A percentile compares a stretch with the other conserved stretches of the same genome.
Evolutionary conservation across 441 rosid species (phyloP).

Genomic region (Dalechampia spathulata): DNA sequence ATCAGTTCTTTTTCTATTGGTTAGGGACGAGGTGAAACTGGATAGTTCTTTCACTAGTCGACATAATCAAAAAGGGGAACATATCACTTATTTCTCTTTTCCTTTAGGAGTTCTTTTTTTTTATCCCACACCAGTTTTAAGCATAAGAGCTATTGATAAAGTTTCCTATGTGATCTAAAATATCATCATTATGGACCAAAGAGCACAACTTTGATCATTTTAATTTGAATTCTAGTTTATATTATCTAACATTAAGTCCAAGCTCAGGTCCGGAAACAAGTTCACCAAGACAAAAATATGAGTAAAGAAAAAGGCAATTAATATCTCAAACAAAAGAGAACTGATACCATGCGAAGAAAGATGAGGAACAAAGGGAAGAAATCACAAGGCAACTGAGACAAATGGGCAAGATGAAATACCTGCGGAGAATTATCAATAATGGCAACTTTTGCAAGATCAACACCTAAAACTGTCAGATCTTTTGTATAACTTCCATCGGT

Average conservation of each 20-base stretch:
- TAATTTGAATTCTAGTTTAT: neutral
- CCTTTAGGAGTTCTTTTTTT: neutral
- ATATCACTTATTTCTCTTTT: neutral
- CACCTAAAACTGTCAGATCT: constrained; percentile 88
- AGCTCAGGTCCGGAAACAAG: neutral
- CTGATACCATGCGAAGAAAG: neutral
- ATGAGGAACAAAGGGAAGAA: neutral
- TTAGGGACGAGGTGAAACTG: neutral
- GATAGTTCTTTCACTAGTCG: neutral
- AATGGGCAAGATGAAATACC: constrained; percentile 38
- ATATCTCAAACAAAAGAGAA: constrained; percentile 9
- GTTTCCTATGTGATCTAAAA: too few species aligned
- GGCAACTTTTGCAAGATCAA: constrained; percentile 92
- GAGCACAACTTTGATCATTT: neutral
- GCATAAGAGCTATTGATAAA: neutral
- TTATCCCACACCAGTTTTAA: neutral
- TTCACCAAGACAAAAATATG: neutral
- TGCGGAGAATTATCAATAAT: constrained; percentile 96
- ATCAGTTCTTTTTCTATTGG: neutral
- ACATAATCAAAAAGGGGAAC: too few species aligned
- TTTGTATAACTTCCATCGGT: constrained; percentile 84
- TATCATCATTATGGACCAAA: neutral
- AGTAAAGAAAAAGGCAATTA: neutral
- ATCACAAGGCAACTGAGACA: constrained; percentile 1
- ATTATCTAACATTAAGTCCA: neutral